A percentile compares a stretch with the other conserved stretches of the same genome.
Evolutionary conservation across 306 rosid genomes (phyloP).

Genomic region (Trifolium fragiferum): DNA sequence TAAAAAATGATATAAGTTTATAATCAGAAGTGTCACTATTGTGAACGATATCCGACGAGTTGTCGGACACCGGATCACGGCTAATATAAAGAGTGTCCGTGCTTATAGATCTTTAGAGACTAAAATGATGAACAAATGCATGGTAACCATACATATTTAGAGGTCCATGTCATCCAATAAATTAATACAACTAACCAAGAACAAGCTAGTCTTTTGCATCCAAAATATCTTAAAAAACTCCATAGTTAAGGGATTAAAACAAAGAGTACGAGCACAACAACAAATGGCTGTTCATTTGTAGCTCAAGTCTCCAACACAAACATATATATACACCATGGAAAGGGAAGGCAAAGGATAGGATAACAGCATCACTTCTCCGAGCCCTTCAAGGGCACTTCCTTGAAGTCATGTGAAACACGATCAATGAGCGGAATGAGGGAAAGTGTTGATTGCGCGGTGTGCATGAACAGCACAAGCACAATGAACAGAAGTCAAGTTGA

Average conservation of each 20-base stretch:
- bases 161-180: conserved; percentile 23
- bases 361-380: conserved; percentile 37
- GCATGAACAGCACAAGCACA: conserved; percentile 86
- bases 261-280: conserved; percentile 21
- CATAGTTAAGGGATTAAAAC: conserved; percentile 23
- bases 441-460: conserved; percentile 52
- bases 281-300: conserved; percentile 32
- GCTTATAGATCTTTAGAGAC: too few species aligned
- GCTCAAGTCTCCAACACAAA: conserved; percentile 39
- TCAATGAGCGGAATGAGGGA: conserved; percentile 75
- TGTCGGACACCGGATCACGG: too few species aligned
- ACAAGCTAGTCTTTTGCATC: conserved; percentile 32
- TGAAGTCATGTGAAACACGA: neutral
- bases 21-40: too few species aligned
- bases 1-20: too few species aligned
- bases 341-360: neutral
- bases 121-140: neutral
- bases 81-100: too few species aligned
- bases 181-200: conserved; percentile 25
- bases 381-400: conserved; percentile 44
- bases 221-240: conserved; percentile 33
- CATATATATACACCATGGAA: conserved; percentile 51
- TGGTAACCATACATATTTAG: neutral
- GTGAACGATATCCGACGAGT: too few species aligned
- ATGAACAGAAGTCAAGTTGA: conserved; percentile 80